Evolutionary conservation across 441 rosid species (phyloP).

Genomic region (Metrosideros polymorpha): DNA sequence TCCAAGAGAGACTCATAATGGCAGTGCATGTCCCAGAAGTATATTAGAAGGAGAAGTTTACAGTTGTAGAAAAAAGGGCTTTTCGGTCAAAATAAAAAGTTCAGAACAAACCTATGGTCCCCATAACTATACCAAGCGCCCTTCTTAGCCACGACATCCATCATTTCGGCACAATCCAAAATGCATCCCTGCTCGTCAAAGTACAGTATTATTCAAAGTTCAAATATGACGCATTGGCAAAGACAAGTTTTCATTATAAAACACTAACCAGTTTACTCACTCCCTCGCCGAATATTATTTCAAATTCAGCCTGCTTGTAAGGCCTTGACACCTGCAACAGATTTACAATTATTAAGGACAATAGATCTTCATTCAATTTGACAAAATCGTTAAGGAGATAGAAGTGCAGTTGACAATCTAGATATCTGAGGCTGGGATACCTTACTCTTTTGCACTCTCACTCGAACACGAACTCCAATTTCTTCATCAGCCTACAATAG

Average conservation of each 20-base stretch:
- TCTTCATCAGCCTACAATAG: conserved; percentile 70
- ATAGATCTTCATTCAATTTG: neutral
- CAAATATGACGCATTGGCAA: neutral
- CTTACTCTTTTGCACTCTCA: conserved; percentile 97
- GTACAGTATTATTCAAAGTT: conserved; percentile 1
- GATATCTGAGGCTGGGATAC: conserved; percentile 17
- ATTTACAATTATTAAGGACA: neutral
- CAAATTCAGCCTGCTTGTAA: conserved; percentile 94
- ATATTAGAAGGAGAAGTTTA: neutral
- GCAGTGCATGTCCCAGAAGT: neutral
- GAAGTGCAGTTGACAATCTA: neutral
- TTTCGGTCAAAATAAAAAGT: neutral
- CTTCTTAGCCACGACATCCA: conserved; percentile 76
- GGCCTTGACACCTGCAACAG: conserved; percentile 78
- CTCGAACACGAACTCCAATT: conserved; percentile 85
- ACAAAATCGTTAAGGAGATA: neutral
- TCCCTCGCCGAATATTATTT: conserved; percentile 94
- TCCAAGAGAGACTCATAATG: neutral
- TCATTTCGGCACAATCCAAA: conserved; percentile 82
- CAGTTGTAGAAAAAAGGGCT: neutral
- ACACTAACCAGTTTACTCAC: conserved; percentile 81
- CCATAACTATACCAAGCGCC: conserved; percentile 97
- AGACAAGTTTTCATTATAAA: neutral
- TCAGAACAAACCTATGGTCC: conserved; percentile 55
- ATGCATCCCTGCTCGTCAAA: conserved; percentile 59